Conservation (phyloP, 768 basidiomycete species). For the Sistotremastrum suecicum region DNA sequence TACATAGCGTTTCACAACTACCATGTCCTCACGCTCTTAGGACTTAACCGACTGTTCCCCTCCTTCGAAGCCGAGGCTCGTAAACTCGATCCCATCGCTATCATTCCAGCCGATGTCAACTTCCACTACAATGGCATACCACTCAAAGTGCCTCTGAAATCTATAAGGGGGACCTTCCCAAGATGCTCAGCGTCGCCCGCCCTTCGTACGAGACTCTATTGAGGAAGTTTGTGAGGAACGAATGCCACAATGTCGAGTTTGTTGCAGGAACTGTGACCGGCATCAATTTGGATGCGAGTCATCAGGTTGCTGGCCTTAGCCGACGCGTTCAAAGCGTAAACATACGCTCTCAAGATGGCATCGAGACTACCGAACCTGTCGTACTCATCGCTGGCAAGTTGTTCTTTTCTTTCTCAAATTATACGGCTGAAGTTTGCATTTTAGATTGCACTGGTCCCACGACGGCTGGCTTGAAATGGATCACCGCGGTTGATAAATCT, state of each 20-base stretch:
- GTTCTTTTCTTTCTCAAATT: neutral
- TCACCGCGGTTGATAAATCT: neutral
- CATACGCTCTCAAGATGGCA: neutral
- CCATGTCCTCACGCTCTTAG: slow-evolving; percentile 2
- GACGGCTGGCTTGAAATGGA: slow-evolving; percentile 1
- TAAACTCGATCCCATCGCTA: neutral
- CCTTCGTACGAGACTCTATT: slow-evolving; percentile 1
- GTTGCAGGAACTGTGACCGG: slow-evolving; percentile 2
- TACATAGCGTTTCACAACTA: neutral
- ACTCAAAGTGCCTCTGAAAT: neutral
- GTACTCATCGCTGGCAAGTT: neutral
- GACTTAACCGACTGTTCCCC: slow-evolving; percentile 10
- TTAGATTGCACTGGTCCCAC: slow-evolving; percentile 4
- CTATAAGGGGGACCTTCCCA: neutral
- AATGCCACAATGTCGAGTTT: slow-evolving; percentile 2
- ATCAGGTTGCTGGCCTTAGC: neutral
- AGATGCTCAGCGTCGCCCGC: neutral
- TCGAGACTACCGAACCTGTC: slow-evolving; percentile 1
- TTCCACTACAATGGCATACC: slow-evolving; percentile 1
- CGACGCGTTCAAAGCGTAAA: neutral
- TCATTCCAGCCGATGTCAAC: slow-evolving; percentile 1
- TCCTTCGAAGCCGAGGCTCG: slow-evolving; percentile 7
- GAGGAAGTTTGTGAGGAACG: neutral
- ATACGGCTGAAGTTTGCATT: neutral
- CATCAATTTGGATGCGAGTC: neutral